phyloP scores from a whole-genome alignment of 495 filamentous ascomycete genomes.

The Tuber magnatum region DNA sequence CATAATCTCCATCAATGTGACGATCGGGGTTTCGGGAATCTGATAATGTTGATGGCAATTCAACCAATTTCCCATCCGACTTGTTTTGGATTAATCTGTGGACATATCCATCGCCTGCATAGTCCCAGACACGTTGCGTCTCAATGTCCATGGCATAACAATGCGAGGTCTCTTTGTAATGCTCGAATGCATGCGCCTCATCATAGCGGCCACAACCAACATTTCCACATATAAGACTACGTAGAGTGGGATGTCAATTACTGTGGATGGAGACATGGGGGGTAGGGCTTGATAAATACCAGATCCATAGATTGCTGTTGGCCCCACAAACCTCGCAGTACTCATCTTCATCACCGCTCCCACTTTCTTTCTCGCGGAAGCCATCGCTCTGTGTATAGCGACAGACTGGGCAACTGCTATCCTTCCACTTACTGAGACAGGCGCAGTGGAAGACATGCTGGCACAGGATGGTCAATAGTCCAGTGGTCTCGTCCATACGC shows the following conservation, averaged over 20 bases:
- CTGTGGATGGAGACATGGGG: background rate
- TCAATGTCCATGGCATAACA: slow-evolving; percentile 86
- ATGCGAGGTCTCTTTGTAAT: slow-evolving; percentile 83
- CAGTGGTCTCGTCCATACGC: slow-evolving; percentile 95
- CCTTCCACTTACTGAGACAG: slow-evolving; percentile 93
- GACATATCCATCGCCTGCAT: slow-evolving; percentile 87
- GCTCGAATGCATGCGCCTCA: slow-evolving; percentile 82
- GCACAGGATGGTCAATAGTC: slow-evolving; percentile 88
- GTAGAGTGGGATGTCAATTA: slow-evolving; percentile 33
- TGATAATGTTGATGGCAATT: slow-evolving; percentile 54
- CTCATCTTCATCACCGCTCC: slow-evolving; percentile 35
- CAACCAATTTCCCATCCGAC: slow-evolving; percentile 80
- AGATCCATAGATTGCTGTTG: slow-evolving; percentile 75
- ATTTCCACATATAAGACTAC: slow-evolving; percentile 85
- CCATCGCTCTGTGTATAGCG: slow-evolving; percentile 64
- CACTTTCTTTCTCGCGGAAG: slow-evolving; percentile 32
- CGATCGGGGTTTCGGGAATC: slow-evolving; percentile 34
- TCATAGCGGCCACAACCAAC: slow-evolving; percentile 94
- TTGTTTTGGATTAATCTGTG: slow-evolving; percentile 91
- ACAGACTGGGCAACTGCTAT: slow-evolving; percentile 87
- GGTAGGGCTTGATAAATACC: slow-evolving; percentile 28
- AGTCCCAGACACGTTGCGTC: slow-evolving; percentile 96
- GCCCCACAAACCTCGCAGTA: slow-evolving; percentile 43
- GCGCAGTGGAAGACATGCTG: slow-evolving; percentile 98
- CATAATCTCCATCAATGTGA: slow-evolving; percentile 55